Conservation (phyloP, 495 filamentous ascomycete genomes). For the Neurospora sp. region DNA sequence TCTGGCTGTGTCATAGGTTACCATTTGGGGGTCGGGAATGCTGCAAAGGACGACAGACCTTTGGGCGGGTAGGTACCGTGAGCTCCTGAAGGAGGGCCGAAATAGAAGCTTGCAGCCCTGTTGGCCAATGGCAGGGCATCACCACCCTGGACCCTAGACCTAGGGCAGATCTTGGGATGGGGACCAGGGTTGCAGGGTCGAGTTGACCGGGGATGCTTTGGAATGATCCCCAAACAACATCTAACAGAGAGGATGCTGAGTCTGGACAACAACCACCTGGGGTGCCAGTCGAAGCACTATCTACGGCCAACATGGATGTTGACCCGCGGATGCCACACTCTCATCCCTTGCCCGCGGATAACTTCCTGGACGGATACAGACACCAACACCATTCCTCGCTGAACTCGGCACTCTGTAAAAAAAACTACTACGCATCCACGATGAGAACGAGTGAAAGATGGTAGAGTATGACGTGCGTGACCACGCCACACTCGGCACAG, state of each 20-base stretch:
- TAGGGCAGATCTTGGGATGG: background rate
- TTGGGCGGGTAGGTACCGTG: background rate
- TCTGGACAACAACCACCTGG: background rate
- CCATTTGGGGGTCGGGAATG: background rate
- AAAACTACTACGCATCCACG: background rate
- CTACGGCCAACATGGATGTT: background rate
- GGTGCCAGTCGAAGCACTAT: background rate
- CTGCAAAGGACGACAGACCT: background rate
- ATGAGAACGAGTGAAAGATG: background rate
- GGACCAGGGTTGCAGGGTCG: background rate
- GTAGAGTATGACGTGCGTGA: slow-evolving; percentile 9
- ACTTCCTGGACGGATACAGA: background rate
- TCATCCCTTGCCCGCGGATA: background rate
- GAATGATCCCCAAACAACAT: background rate
- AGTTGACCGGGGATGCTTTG: background rate
- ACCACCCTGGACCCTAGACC: background rate
- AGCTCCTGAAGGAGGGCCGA: background rate
- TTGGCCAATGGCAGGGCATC: background rate
- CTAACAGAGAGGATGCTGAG: background rate
- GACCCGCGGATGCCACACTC: background rate
- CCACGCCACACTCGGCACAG: slow-evolving; percentile 18
- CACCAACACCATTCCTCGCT: background rate
- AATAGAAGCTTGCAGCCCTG: background rate
- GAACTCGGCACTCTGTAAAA: slow-evolving; percentile 2
- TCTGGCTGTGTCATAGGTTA: background rate